A percentile compares a stretch with the other conserved stretches of the same genome.
phyloP scores from a whole-genome alignment of 495 filamentous ascomycete species.

The Opeltia flavorubescens region DNA sequence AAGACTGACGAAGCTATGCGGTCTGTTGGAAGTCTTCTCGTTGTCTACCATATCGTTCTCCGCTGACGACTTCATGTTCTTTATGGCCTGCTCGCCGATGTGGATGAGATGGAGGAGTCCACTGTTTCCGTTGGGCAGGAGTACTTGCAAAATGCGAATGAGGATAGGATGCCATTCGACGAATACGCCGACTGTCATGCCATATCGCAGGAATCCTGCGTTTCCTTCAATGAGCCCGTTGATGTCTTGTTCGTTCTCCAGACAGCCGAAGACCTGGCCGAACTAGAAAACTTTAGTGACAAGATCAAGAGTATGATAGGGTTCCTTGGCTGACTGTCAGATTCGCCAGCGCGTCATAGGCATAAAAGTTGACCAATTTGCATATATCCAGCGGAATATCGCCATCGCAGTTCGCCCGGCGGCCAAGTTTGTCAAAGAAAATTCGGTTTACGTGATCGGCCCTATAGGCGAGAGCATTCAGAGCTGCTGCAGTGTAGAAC shows the following conservation, averaged over 20 bases:
- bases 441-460: not conserved
- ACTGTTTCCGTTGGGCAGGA: slow-evolving; percentile 26
- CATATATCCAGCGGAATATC: not conserved
- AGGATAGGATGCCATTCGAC: slow-evolving; percentile 31
- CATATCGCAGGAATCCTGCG: slow-evolving; percentile 4
- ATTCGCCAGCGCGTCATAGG: slow-evolving; percentile 57
- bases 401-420: not conserved
- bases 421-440: not conserved
- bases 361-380: slow-evolving; percentile 12
- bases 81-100: slow-evolving; percentile 22
- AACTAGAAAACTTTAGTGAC: slow-evolving; percentile 11
- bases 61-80: slow-evolving; percentile 1
- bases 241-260: slow-evolving; percentile 3
- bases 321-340: slow-evolving; percentile 43
- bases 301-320: not conserved
- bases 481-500: not conserved
- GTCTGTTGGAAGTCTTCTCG: slow-evolving; percentile 28
- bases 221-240: not conserved
- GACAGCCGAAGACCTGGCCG: slow-evolving; percentile 10
- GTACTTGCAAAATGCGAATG: slow-evolving; percentile 24
- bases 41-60: slow-evolving; percentile 8
- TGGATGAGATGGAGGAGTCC: slow-evolving; percentile 29
- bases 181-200: slow-evolving; percentile 34
- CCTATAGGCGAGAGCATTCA: not conserved
- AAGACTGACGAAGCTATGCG: slow-evolving; percentile 37